These are phyloP conservation scores for Talinum fruticosum DNA, from an alignment of 148 eudicot species.

Conservation along the genomic window DNA sequence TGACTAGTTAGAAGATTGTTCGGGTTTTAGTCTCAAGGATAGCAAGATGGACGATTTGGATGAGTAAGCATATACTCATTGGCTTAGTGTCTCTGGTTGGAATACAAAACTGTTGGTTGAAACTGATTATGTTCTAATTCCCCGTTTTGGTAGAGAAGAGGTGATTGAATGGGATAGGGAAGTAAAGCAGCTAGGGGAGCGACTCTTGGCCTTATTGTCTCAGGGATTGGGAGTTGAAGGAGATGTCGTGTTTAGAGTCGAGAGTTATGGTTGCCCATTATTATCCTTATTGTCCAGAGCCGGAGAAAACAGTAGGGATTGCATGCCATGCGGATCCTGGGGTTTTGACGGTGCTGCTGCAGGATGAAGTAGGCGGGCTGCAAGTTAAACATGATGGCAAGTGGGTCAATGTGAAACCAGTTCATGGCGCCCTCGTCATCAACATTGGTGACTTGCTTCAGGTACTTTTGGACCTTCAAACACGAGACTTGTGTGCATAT, in stretches of 20 bases:
- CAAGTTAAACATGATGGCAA: conserved; percentile 33
- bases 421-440: conserved; percentile 37
- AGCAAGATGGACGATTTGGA: neutral
- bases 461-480: conserved; percentile 20
- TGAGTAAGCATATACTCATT: neutral
- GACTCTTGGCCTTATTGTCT: conserved; percentile 28
- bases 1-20: neutral
- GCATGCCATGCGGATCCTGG: conserved; percentile 40
- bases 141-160: conserved; percentile 20
- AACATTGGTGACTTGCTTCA: conserved; percentile 45
- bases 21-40: neutral
- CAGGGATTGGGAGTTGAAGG: conserved; percentile 40
- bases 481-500: neutral
- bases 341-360: conserved; percentile 34
- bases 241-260: conserved; percentile 6
- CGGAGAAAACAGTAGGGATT: conserved; percentile 36
- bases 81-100: neutral
- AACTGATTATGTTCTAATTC: neutral
- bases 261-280: conserved; percentile 22
- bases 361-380: conserved; percentile 37
- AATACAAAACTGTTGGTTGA: neutral
- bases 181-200: conserved; percentile 29
- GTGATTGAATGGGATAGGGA: conserved; percentile 37
- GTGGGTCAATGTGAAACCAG: conserved; percentile 43
- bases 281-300: conserved; percentile 46